Base-by-base conservation (phyloP, 2,329 filamentous ascomycete species). In the Hypoxylon sp. region DNA sequence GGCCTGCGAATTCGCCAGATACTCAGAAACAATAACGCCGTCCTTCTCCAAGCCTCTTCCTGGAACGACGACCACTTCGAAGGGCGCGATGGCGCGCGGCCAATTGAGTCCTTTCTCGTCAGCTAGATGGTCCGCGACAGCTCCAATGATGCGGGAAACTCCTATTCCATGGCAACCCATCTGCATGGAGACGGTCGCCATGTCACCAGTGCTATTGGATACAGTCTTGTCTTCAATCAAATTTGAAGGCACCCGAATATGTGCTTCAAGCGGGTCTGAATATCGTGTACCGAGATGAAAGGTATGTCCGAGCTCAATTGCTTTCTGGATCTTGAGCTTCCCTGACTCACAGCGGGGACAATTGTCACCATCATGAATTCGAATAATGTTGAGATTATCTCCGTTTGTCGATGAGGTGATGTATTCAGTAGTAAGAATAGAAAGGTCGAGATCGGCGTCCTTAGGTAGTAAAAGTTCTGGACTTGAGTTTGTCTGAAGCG, bases 151-250 rank as follows among this genome's bases (percentile, higher is more conserved):
- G 48, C 96, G 91, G 4, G 94, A 97, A 17, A 99, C 89, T 1
- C 96, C 96, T 68, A 99, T 97, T 0, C 96, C 96, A 77, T 98
- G 94, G 78, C 96, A 99, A 61, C 96, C 96, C 96, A 99, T 99
- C 71, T 97, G 89, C 75, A 97, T 86, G 0, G 90, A 84, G 0
- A 89, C 84, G 26, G 72, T 76, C n/a, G 71, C 73, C 50, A 75
- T 68, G 14, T 76, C 73, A 13, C 65, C 59, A 24, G 57, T 33
- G 1, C 37, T 72, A n/a, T 78, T 70, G 3, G 67, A 46, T n/a
- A 52, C 26, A 13, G 22, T 65, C 50, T 55, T 70, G 50, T 47
- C 26, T 42, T 69, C 67, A 68, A 68, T 10, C 47, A 71, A 68
- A 9, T 72, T 70, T 33, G 72, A 75, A 26, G 81, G 86, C 26